Evolutionary conservation across 768 basidiomycete genomes (phyloP), one percentile per base, ranked within the genome.

Genomic region (Glaciozyma antarctica): DNA sequence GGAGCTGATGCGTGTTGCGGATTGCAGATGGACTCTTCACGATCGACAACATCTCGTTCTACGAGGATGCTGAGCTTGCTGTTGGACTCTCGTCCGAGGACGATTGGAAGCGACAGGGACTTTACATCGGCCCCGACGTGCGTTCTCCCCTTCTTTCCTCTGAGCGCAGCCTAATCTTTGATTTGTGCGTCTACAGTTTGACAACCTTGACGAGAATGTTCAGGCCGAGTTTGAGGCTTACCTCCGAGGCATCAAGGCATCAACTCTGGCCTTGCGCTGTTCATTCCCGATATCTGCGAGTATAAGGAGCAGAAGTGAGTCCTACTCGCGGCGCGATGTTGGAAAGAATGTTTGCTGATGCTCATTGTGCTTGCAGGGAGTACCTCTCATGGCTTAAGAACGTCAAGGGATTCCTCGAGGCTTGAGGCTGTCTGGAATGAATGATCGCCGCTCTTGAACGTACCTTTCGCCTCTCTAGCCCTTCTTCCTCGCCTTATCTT

Each of bases 211-310:
- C 74, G 81, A 85, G 51, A 75, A 78, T 2, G 84, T 99, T 22
- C 94, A 98, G 77, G 87, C 91, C 70, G 88, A 90, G 76, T 91
- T 98, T 75, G 90, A 94, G 74, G 82, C 83, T 75, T 98, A 82
- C 82, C 78, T 99, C n/a, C 63, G 82, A 84, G 69, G 93, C n/a
- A 97, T 79, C 86, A 94, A 61, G 93, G 91, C 12, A 82, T 99
- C 72, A 84, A 90, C 76, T 87, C 89, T 73, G 78, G 75, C 45
- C 80, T 93, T 52, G 94, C 92, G 0, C 76, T 84, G 71, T 93
- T 95, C 80, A 84, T 98, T 65, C 88, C 72, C 22, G 87, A 92
- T 67, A 90, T 90, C 74, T 85, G 87, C 19, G 86, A 88, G 74
- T 80, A 98, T 80, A 85, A 86, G 58, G 58, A 58, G 58, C 58